These are phyloP conservation scores for Hypoxylon intermedium DNA, from an alignment of 495 filamentous ascomycete species.

Conservation along the genomic window DNA sequence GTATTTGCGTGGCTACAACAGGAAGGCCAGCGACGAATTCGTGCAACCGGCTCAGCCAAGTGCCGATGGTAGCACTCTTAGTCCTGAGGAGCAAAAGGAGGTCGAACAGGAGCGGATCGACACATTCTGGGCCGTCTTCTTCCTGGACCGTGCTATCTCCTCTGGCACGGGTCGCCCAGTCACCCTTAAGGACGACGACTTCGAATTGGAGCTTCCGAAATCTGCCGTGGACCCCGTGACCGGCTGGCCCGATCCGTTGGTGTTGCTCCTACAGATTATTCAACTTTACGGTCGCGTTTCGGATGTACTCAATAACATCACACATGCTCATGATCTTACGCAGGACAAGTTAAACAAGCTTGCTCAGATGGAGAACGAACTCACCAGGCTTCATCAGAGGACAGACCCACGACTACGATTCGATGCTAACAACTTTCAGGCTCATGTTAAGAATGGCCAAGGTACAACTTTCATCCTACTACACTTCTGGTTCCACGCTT, in stretches of 20 bases:
- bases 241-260: conserved; percentile 77
- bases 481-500: conserved; percentile 89
- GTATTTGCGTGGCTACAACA: conserved; percentile 51
- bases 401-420: conserved; percentile 76
- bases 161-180: conserved; percentile 82
- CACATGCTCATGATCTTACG: conserved; percentile 75
- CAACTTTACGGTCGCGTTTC: conserved; percentile 83
- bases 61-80: conserved; percentile 50
- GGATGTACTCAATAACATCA: conserved; percentile 83
- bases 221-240: conserved; percentile 65
- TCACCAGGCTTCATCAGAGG: conserved; percentile 80
- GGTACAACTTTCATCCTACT: conserved; percentile 86
- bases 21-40: conserved; percentile 42
- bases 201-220: conserved; percentile 74
- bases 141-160: conserved; percentile 83
- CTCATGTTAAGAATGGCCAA: conserved; percentile 76
- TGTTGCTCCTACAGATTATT: conserved; percentile 79
- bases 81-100: conserved; percentile 63
- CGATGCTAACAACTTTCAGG: conserved; percentile 77
- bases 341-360: conserved; percentile 72
- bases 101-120: conserved; percentile 76
- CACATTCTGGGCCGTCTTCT: conserved; percentile 86
- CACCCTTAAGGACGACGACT: conserved; percentile 80
- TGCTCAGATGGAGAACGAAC: conserved; percentile 74
- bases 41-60: conserved; percentile 44